phyloP scores from a whole-genome alignment of 2,329 filamentous ascomycete species.

The Fusarium sp. region DNA sequence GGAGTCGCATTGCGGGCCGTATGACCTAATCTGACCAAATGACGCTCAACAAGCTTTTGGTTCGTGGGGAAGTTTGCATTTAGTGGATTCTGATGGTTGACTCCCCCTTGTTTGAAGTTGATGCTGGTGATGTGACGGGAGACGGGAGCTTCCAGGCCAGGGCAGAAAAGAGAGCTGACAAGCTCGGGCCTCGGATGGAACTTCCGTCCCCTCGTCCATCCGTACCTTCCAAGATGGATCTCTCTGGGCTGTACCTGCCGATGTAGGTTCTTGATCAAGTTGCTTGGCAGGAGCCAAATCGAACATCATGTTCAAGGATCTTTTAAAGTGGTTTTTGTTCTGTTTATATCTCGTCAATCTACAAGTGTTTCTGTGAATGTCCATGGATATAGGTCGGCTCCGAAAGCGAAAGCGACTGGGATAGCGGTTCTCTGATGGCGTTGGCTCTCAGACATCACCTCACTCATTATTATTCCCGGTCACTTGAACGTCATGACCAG shows the following conservation, averaged over 20 bases:
- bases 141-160: not conserved
- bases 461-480: conserved; percentile 1
- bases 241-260: not conserved
- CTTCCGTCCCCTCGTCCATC: not conserved
- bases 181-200: not conserved
- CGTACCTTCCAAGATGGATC: conserved; percentile 1
- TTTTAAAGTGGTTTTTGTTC: not conserved
- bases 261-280: not conserved
- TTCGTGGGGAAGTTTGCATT: conserved; percentile 37
- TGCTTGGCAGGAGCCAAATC: not conserved
- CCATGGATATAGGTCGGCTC: not conserved
- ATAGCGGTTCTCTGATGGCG: not conserved
- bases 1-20: conserved; percentile 32
- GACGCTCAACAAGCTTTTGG: conserved; percentile 37
- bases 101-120: conserved; percentile 14
- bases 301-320: not conserved
- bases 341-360: not conserved
- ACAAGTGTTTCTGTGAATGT: not conserved
- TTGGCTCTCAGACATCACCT: not conserved
- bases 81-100: conserved; percentile 28
- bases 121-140: not conserved
- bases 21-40: conserved; percentile 30
- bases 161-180: not conserved
- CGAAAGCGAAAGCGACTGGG: not conserved
- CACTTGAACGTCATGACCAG: not conserved